Evolutionary conservation across 805 yeast species (phyloP).

Genomic region (Ogataea populi-albae): DNA sequence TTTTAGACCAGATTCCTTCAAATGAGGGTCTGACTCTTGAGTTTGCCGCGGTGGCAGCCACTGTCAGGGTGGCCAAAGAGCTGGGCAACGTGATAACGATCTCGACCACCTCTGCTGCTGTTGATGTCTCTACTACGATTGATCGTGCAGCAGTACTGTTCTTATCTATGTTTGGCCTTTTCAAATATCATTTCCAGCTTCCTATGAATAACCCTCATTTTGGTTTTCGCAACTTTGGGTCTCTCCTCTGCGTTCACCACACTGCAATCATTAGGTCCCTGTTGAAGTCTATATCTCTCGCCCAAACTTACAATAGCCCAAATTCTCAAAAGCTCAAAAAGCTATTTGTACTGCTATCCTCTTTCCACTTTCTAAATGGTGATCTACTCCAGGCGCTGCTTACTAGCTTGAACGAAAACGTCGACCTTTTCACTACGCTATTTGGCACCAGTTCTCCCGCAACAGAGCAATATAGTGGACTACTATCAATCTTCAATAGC

Average conservation of each 20-base stretch:
- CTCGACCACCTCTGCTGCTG: conserved; percentile 10
- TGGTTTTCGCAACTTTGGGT: conserved; percentile 28
- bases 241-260: conserved; percentile 13
- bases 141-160: conserved; percentile 15
- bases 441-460: too few species aligned
- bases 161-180: conserved; percentile 18
- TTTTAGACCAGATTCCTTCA: conserved; percentile 1
- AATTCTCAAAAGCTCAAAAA: conserved; percentile 22
- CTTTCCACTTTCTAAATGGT: conserved; percentile 22
- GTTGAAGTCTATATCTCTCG: conserved; percentile 9
- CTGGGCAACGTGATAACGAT: conserved; percentile 12
- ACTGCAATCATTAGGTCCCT: conserved; percentile 13
- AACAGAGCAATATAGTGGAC: conserved; percentile 1
- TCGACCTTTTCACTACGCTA: too few species aligned
- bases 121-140: conserved; percentile 10
- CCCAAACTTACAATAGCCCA: conserved; percentile 16
- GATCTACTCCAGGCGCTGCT: conserved; percentile 17
- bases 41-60: conserved; percentile 25
- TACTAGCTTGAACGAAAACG: conserved; percentile 6
- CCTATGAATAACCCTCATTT: conserved; percentile 22
- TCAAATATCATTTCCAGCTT: conserved; percentile 28
- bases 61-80: conserved; percentile 13
- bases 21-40: conserved; percentile 19
- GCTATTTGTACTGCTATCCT: conserved; percentile 17
- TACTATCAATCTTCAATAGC: conserved; percentile 16